Evolutionary conservation across 495 filamentous ascomycete genomes (phyloP), one percentile per base, ranked within the genome.

Genomic region (Amorphotheca resinae): DNA sequence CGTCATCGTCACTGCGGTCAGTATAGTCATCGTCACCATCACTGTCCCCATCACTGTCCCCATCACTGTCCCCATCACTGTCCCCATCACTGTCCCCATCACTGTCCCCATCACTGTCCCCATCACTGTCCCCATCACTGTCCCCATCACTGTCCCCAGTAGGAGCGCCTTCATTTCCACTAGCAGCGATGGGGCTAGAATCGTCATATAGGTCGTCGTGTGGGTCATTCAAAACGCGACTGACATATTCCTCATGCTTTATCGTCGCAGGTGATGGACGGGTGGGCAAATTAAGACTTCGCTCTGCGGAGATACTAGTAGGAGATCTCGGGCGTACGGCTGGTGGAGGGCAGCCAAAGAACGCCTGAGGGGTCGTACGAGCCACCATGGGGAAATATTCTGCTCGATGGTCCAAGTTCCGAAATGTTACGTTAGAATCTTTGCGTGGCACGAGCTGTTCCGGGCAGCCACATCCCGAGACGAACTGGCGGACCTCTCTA

Each of bases 321-420:
- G 25, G 25, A 6, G 25, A 6, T 6, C 12, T 30, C 12, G 25
- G 26, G 8, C 39, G 37, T 22, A 39, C 5, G 4, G 16, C 37
- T 15, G 18, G 18, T 22, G 37, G 37, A 12, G 37, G 37, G 4
- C 18, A 11, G 4, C 9, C 37, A 39, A 20, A 39, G 37, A 39
- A 39, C 6, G 37, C 37, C 17, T 39, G 4, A 22, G 37, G 15
- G 11, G 18, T 7, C 4, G 37, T 39, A 8, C 37, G 37, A 20
- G 37, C 37, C 9, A 39, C 20, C 37, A 39, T 39, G 22, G 37
- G 37, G 15, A 39, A 39, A 18, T 39, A 39, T 30, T 30, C 25
- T 12, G 7, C 37, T 7, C 22, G 11, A 22, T 39, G n/a, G n/a
- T 15, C 15, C 4, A 39, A 18, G 20, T 15, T 15, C 7, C 12